Percentiles rank a stretch among this genome's conserved stretches.
Evolutionary conservation across 371 early-diverging fungal species (phyloP).

Genomic region (Rhizopus delemar): DNA sequence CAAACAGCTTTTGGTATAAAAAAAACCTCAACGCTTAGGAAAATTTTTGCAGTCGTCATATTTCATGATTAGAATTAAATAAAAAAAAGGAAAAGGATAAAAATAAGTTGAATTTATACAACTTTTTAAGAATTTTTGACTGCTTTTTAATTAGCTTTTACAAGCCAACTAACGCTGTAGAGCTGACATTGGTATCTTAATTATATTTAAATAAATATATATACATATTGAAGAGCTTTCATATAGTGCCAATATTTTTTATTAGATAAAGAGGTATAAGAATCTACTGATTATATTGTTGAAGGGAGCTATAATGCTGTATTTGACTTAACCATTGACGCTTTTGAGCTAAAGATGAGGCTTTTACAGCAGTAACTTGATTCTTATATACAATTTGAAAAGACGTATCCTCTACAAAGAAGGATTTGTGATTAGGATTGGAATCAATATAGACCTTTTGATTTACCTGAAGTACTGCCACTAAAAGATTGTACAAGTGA

Average conservation of each 20-base stretch:
- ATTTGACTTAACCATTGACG: conserved; percentile 65
- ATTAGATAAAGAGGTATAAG: not conserved
- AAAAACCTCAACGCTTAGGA: too few relatives aligned
- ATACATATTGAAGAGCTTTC: not conserved
- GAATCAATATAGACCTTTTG: not conserved
- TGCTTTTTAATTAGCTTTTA: too few relatives aligned
- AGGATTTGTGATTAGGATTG: not conserved
- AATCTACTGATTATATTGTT: conserved; percentile 15
- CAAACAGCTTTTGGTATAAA: too few relatives aligned
- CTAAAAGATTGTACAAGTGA: conserved; percentile 37
- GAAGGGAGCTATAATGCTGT: conserved; percentile 46
- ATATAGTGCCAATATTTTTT: not conserved
- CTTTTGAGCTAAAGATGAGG: conserved; percentile 57
- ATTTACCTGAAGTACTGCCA: conserved; percentile 7
- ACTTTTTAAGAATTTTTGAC: too few relatives aligned
- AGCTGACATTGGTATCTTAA: too few relatives aligned
- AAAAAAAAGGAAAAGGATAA: too few relatives aligned
- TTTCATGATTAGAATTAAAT: too few relatives aligned
- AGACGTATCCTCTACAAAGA: conserved; percentile 47
- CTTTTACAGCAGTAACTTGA: conserved; percentile 60
- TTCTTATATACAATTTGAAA: conserved; percentile 64
- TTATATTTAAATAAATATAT: conserved; percentile 50
- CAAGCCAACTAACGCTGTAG: too few relatives aligned
- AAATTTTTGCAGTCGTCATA: too few relatives aligned
- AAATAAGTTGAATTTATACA: too few relatives aligned